phyloP scores from a whole-genome alignment of 2,329 filamentous ascomycete genomes.

The Pseudocercospora vitis region DNA sequence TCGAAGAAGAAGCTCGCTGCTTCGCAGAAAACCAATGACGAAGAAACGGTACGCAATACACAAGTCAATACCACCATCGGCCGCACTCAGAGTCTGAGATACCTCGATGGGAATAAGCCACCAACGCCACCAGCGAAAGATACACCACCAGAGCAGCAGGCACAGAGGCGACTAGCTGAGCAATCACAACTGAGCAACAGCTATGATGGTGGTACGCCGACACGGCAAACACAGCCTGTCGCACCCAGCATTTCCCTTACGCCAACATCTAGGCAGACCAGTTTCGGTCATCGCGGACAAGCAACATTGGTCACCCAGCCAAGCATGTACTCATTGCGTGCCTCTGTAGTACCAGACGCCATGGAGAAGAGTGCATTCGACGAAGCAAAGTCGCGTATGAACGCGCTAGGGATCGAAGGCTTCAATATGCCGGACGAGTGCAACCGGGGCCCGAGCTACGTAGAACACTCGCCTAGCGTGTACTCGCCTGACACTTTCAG shows the following conservation, averaged over 20 bases:
- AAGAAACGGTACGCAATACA: conserved; percentile 10
- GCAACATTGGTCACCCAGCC: conserved; percentile 32
- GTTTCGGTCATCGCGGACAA: conserved; percentile 26
- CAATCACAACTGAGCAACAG: conserved; percentile 8
- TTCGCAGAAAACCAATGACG: conserved; percentile 16
- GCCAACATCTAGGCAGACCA: conserved; percentile 26
- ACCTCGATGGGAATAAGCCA: conserved; percentile 32
- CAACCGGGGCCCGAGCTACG: conserved; percentile 18
- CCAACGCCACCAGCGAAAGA: conserved; percentile 49
- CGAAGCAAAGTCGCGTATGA: conserved; percentile 32
- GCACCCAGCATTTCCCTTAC: conserved; percentile 4
- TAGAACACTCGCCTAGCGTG: conserved; percentile 33
- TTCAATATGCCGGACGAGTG: conserved; percentile 33
- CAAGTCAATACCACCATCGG: conserved; percentile 13
- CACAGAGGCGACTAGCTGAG: conserved; percentile 10
- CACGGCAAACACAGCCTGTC: conserved; percentile 24
- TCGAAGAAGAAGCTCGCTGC: conserved; percentile 17
- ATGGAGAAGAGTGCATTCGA: conserved; percentile 28
- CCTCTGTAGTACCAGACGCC: conserved; percentile 31
- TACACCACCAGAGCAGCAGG: conserved; percentile 41
- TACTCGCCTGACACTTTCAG: conserved; percentile 27
- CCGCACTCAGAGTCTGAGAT: conserved; percentile 34
- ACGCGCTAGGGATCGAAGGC: conserved; percentile 34
- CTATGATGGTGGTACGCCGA: conserved; percentile 20
- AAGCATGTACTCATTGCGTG: conserved; percentile 35